Evolutionary conservation across 768 basidiomycete species (phyloP).

Genomic region (Mycena galericulata): DNA sequence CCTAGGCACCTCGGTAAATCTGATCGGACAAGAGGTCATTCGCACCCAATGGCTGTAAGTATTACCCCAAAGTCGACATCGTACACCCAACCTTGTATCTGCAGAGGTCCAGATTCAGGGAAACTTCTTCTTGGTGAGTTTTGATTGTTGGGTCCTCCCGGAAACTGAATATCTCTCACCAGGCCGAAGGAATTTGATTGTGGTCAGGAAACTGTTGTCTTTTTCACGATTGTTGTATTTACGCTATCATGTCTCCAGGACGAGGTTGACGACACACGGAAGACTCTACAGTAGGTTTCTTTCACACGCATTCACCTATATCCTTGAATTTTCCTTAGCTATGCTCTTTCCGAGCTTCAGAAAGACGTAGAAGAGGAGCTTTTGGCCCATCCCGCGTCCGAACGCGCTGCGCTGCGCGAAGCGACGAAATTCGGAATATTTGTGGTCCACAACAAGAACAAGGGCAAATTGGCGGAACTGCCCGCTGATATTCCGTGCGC

Average conservation of each 20-base stretch:
- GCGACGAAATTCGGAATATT: conserved; percentile 91
- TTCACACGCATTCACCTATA: background rate
- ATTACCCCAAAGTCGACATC: conserved; percentile 9
- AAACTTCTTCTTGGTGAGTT: conserved; percentile 79
- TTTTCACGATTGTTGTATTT: background rate
- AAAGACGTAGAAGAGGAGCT: conserved; percentile 88
- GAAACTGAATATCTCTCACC: conserved; percentile 10
- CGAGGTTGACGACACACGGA: conserved; percentile 90
- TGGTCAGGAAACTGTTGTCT: conserved; percentile 16
- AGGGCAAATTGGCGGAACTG: conserved; percentile 83
- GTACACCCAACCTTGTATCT: conserved; percentile 18
- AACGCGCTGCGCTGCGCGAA: conserved; percentile 73
- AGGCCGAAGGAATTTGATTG: conserved; percentile 31
- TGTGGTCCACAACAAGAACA: conserved; percentile 95
- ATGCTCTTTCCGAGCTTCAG: conserved; percentile 89
- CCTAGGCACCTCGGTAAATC: conserved; percentile 76
- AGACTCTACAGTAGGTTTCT: conserved; percentile 82
- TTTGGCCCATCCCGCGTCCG: conserved; percentile 71
- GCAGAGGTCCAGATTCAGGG: conserved; percentile 73
- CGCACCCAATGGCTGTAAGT: conserved; percentile 97
- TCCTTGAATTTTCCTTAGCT: conserved; percentile 58
- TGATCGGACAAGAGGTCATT: conserved; percentile 86
- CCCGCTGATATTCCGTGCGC: conserved; percentile 74
- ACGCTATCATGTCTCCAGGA: conserved; percentile 59
- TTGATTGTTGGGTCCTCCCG: background rate